Base-by-base conservation (phyloP, 805 yeast genomes). In the Saccharomycopsis vini region DNA sequence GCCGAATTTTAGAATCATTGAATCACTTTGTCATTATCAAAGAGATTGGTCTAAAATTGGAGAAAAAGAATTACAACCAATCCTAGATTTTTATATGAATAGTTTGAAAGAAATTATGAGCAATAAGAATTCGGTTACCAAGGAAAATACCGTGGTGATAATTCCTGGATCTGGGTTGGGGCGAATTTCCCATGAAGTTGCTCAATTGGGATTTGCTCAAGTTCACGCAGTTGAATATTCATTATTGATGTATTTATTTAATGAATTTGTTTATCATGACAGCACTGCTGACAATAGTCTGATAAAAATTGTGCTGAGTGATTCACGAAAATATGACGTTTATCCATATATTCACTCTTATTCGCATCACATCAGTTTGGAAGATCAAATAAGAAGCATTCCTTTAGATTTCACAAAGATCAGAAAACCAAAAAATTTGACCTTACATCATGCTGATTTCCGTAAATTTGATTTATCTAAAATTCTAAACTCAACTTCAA, bases 141-240 rank as follows among this genome's bases (percentile, higher is more conserved):
- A 62, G 31, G 15, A 45, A 0, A 61, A 63, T 4, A 73, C 84
- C 0, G 61, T 74, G 10, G 69, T 86, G 0, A 62, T 89, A 3
- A 73, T 85, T 1, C 97, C 97, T 0, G 97, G 97, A 0, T 75
- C 92, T 1, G 97, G 97, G 0, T 65, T 83, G 21, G 95, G 95
- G 0, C 66, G 87, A 51, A 63, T 87, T 0, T 79, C 95, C 1
- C 79, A 78, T 56, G 85, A 79, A 47, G 47, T 86, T 21, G 60
- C 71, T 0, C 47, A 45, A 9, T 63, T 68, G 38, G 47, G 63
- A 5, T 71, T 66, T 49, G 60, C 60, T 0, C 54, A 66, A 3
- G 88, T 86, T 0, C 81, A 79, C 47, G 79, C 94, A 0, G 71
- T 86, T 26, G 97, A 89, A 56, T 75, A 70, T 55, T 82, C 90